phyloP scores from a whole-genome alignment of 2,329 filamentous ascomycete species.

The Aureobasidium zeae region DNA sequence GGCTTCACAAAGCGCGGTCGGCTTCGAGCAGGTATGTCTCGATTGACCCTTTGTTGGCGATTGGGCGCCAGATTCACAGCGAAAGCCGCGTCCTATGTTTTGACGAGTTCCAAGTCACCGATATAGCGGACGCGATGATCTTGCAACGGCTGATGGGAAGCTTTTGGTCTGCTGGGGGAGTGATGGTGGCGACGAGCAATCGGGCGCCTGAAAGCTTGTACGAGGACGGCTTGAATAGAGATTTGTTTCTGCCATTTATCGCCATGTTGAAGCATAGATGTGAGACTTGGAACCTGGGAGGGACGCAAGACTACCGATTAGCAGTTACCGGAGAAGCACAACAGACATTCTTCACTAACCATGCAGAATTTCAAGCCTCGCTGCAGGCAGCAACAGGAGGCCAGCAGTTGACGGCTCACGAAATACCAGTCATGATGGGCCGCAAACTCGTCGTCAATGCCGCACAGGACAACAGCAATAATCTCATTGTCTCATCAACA shows the following conservation, averaged over 20 bases:
- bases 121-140: constrained; percentile 66
- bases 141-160: constrained; percentile 62
- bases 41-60: constrained; percentile 45
- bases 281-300: constrained; percentile 73
- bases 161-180: constrained; percentile 69
- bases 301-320: constrained; percentile 54
- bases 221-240: constrained; percentile 25
- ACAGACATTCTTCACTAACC: constrained; percentile 21
- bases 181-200: constrained; percentile 68
- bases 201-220: constrained; percentile 59
- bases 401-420: constrained; percentile 3
- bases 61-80: constrained; percentile 62
- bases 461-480: neutral
- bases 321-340: constrained; percentile 36
- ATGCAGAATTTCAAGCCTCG: constrained; percentile 7
- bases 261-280: constrained; percentile 63
- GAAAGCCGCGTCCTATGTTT: constrained; percentile 65
- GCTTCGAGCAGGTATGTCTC: constrained; percentile 47
- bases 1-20: constrained; percentile 24
- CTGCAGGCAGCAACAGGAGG: constrained; percentile 13
- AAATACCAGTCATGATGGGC: constrained; percentile 21
- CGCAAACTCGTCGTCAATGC: constrained; percentile 19
- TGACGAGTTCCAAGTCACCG: constrained; percentile 75
- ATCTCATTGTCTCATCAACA: constrained; percentile 38
- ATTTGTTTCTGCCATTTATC: constrained; percentile 56